phyloP scores from a whole-genome alignment of 495 filamentous ascomycete genomes.

The Trichodelitschia bisporula region DNA sequence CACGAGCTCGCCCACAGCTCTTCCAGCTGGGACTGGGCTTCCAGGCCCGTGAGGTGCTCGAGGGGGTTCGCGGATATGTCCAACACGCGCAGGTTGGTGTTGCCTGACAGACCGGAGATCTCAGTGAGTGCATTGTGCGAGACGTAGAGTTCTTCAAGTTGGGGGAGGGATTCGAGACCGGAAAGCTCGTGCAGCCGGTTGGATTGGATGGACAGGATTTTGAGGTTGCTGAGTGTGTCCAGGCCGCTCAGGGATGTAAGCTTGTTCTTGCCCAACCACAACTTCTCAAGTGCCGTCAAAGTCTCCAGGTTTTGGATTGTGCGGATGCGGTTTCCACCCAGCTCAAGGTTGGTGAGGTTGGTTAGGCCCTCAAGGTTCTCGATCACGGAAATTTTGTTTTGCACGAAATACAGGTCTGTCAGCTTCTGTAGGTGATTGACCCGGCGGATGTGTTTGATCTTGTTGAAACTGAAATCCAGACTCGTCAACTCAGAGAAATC shows the following conservation, averaged over 20 bases:
- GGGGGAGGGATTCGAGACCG: slow-evolving; percentile 44
- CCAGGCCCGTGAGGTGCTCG: slow-evolving; percentile 44
- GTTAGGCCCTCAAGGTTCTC: slow-evolving; percentile 58
- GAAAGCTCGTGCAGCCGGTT: slow-evolving; percentile 71
- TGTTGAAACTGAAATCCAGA: slow-evolving; percentile 92
- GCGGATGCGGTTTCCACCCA: slow-evolving; percentile 77
- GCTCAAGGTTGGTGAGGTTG: slow-evolving; percentile 57
- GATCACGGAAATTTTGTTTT: slow-evolving; percentile 78
- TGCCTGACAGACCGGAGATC: slow-evolving; percentile 49
- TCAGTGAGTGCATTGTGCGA: slow-evolving; percentile 84
- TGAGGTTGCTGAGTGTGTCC: slow-evolving; percentile 45
- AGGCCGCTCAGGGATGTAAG: slow-evolving; percentile 38
- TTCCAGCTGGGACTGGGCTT: slow-evolving; percentile 42
- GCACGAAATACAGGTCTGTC: slow-evolving; percentile 74
- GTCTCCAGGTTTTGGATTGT: slow-evolving; percentile 72
- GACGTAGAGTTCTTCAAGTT: slow-evolving; percentile 87
- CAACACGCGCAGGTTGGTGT: slow-evolving; percentile 42
- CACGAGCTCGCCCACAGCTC: slow-evolving; percentile 94
- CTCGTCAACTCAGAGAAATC: slow-evolving; percentile 45
- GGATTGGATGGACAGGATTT: slow-evolving; percentile 86
- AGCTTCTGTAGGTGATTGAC: slow-evolving; percentile 55
- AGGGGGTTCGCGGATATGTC: slow-evolving; percentile 87
- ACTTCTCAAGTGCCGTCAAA: slow-evolving; percentile 48
- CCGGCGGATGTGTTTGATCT: slow-evolving; percentile 95
- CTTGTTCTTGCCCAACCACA: slow-evolving; percentile 98